Evolutionary conservation across 2,329 filamentous ascomycete genomes (phyloP).

Genomic region (Acrocalymma vagum): DNA sequence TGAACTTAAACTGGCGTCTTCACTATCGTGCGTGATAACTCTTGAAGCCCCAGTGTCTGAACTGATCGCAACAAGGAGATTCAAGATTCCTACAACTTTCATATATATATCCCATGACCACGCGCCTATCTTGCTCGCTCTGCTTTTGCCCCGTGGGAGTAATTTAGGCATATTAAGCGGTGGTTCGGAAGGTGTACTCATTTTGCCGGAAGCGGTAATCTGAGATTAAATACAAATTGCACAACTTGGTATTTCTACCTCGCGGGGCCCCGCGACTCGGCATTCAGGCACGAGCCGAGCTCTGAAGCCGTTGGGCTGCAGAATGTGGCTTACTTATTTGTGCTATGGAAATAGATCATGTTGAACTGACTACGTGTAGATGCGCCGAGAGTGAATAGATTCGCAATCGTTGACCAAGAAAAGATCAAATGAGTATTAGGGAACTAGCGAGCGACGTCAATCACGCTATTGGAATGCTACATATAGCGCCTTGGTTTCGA

Average conservation of each 20-base stretch:
- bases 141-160: slow-evolving; percentile 15
- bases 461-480: too few species aligned
- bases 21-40: neutral
- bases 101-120: slow-evolving; percentile 10
- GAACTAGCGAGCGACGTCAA: too few species aligned
- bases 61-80: neutral
- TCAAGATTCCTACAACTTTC: slow-evolving; percentile 11
- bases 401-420: too few species aligned
- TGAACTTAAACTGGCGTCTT: slow-evolving; percentile 5
- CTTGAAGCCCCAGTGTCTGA: neutral
- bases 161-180: slow-evolving; percentile 32
- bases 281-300: too few species aligned
- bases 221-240: slow-evolving; percentile 34
- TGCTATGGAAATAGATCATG: too few species aligned
- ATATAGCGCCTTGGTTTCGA: too few species aligned
- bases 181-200: slow-evolving; percentile 25
- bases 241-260: slow-evolving; percentile 19
- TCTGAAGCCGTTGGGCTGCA: too few species aligned
- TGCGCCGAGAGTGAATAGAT: too few species aligned
- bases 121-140: slow-evolving; percentile 15
- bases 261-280: slow-evolving; percentile 33
- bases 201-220: slow-evolving; percentile 23
- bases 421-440: too few species aligned
- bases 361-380: too few species aligned
- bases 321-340: too few species aligned